Base-by-base conservation (phyloP, 495 filamentous ascomycete genomes). In the Aspergillus affinis region DNA sequence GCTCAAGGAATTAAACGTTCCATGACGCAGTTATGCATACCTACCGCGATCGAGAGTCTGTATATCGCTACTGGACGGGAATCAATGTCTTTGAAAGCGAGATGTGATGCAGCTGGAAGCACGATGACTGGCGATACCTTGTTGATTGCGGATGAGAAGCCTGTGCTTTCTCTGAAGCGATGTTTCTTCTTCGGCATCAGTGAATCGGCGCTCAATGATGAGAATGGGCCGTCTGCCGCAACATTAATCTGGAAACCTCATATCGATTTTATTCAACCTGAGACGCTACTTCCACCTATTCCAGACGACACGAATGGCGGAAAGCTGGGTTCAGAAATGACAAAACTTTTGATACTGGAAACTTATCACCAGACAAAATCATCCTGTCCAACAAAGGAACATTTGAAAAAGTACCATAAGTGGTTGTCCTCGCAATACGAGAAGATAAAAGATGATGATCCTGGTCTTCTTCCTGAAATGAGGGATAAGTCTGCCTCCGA, bases 221-320 rank as follows among this genome's bases (percentile, higher is more conserved):
- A 45, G 17, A 57, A 29, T 9, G 10, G 47, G 9, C 44, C 54
- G n/a, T 21, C 48, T 18, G 20, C 54, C 12, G 13, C 54, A 4
- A 57, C 54, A 23, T n/a, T 57, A 8, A 18, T 18, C n/a, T 73
- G 66, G 68, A 70, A 60, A 63, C 68, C 63, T 23, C 48, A 69
- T 44, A 32, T 57, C 17, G 54, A 60, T 19, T 64, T 65, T 20
- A 20, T 55, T 17, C 56, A n/a, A 10, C 2, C 27, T 41, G 56
- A 58, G 19, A 8, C 29, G 10, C 48, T 26, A 32, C n/a, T 58
- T 51, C 56, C 56, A 17, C 56, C 0, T 10, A 21, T n/a, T 7
- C n/a, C 12, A 3, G 26, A 18, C n/a, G 17, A 18, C 29, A 5
- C 41, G 18, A n/a, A 20, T 41, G 6, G 12, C 7, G 21, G 29